Evolutionary conservation across 257 asterid species (phyloP), one percentile per base, ranked within the genome.

Genomic region (Leonotis leonurus): DNA sequence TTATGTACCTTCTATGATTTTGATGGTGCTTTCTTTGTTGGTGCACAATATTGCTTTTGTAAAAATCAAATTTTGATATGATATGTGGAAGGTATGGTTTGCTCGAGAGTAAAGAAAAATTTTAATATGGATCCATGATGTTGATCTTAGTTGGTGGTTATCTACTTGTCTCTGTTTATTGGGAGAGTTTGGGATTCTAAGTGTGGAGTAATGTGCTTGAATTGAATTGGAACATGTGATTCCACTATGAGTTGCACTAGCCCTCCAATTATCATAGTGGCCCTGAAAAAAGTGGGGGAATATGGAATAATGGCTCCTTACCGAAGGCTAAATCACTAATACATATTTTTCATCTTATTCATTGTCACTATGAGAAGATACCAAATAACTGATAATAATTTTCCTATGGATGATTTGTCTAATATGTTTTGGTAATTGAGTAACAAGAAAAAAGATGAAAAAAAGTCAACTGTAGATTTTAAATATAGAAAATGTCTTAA

Each of bases 261-360:
- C 65, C n/a, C 77, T 78, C 68, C 65, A 77, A 69, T 80, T 70
- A 76, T 78, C 80, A 83, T 70, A 59, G 75, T 71, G 81, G 83
- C 80, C 85, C 71, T 52, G 37, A 48, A 12, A n/a, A 69, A 77
- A 72, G 63, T 75, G 72, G 80, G 69, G 80, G 77, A 74, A 61
- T 73, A 66, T 35, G 66, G 37, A 64, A 63, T n/a, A 51, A 56
- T 65, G 59, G 68, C 45, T 50, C 71, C 48, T 60, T 22, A 49
- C 51, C 39, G 24, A 45, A 40, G 37, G 69, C 8, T 61, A 18
- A 33, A 56, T 56, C 30, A 56, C 30, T 18, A 6, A 55, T 43
- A 51, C 56, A 57, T 43, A 46, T n/a, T n/a, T 70, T 24, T n/a
- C 33, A 33, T 54, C 68, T 70, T 58, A 41, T 59, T 64, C 51